Base-by-base conservation (phyloP, 116 monocot genomes). In the Posidonia oceanica region DNA sequence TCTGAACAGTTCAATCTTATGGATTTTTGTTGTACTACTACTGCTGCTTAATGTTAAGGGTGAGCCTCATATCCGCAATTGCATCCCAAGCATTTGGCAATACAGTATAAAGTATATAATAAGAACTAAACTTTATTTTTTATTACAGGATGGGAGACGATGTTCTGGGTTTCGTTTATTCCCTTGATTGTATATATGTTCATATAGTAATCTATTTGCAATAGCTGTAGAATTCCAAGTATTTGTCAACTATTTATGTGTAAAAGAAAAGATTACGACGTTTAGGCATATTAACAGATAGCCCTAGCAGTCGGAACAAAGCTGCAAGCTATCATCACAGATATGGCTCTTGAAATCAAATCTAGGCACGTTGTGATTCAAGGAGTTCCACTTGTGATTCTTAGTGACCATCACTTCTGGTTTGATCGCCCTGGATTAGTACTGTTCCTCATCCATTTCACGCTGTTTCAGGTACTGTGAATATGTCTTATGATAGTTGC, bases 31-130 rank as follows among this genome's bases (percentile, higher is more conserved):
- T 70, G 75, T 89, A 52, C 7, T 96, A 51, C 80, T 83, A 69
- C 69, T 89, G 76, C 83, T 97, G 53, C 72, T 91, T 58, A 89
- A 91, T 83, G 85, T 94, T 12, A 64, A 84, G 39, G 87, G 90
- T 87, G 70, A 78, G 83, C 17, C 4, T 16, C 39, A 18, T 4
- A 22, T 11, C 21, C 10, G 14, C 54, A 14, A 16, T 58, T 20
- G 18, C 8, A 36, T 56, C 17, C 2, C 3, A 53, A 40, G n/a
- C 59, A 17, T 8, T 39, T 40, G 16, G 38, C 39, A 41, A 39
- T 4, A 4, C 11, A 12, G 14, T 14, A 14, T 14, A 2, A 53
- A 53, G 17, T 48, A 23, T 22, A 23, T 68, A n/a, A n/a, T n/a
- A 14, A 29, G 5, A 8, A 16, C 64, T 54, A 3, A 37, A 48